These are phyloP conservation scores for Bacidia rubella DNA, from an alignment of 495 filamentous ascomycete genomes.

Conservation along the genomic window DNA sequence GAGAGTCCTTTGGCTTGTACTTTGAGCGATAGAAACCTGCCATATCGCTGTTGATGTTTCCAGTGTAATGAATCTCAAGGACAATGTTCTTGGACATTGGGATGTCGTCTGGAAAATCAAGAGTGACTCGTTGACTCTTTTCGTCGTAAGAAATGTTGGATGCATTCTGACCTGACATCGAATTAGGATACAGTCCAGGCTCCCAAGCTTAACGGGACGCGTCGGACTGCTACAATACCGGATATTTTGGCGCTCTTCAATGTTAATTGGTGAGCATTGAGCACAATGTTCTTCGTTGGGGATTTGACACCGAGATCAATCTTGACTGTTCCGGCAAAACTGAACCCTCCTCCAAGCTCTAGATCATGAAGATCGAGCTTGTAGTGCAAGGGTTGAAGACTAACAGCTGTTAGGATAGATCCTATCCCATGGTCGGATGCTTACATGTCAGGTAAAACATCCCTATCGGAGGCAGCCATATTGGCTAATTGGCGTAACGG, in stretches of 20 bases:
- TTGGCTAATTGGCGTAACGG: background rate
- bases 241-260: conserved; percentile 37
- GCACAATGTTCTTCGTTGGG: conserved; percentile 52
- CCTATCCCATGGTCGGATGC: background rate
- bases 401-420: conserved; percentile 16
- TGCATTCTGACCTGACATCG: conserved; percentile 32
- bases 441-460: conserved; percentile 13
- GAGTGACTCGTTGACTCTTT: conserved; percentile 60
- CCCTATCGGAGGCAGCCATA: conserved; percentile 13
- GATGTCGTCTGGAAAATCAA: conserved; percentile 57
- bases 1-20: conserved; percentile 66
- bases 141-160: conserved; percentile 62
- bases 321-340: conserved; percentile 67
- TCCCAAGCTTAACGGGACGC: background rate
- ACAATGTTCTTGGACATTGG: conserved; percentile 44
- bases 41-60: conserved; percentile 87
- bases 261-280: conserved; percentile 58
- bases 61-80: conserved; percentile 64
- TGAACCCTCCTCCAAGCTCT: conserved; percentile 57
- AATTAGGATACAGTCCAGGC: background rate
- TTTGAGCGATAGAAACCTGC: conserved; percentile 91
- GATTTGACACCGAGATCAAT: conserved; percentile 47
- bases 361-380: conserved; percentile 67
- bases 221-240: conserved; percentile 3
- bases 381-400: conserved; percentile 77